Base-by-base conservation (phyloP, 2,329 filamentous ascomycete species). In the Colletotrichum aenigma region DNA sequence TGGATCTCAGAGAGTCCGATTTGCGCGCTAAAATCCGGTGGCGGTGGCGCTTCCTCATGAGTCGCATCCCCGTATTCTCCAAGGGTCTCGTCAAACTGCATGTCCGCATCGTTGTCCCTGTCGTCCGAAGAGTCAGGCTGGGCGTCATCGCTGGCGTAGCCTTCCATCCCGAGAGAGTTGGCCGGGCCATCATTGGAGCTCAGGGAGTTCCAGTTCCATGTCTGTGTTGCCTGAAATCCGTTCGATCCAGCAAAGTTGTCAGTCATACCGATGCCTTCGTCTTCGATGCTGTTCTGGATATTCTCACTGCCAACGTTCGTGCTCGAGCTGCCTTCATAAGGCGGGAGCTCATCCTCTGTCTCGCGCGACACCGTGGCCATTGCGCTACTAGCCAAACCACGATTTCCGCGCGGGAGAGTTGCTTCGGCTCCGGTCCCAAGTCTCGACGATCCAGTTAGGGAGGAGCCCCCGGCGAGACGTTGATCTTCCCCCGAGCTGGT, bases 361-460 rank as follows among this genome's bases (percentile, higher is more conserved):
- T 74, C 68, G 26, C 76, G 79, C n/a, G 78, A 66, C 24, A 79
- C 77, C 62, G 79, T 78, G 67, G 81, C 81, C 70, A 81, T 79
- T 21, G 79, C 81, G 78, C 81, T 82, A 78, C 81, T 87, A 85
- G 82, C 87, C 85, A 86, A 90, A 90, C 91, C 90, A 92, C 83
- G 90, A 89, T 86, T 90, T 89, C 84, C 90, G 87, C 83, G 89
- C 89, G 83, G 93, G 92, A 85, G 93, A 94, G 85, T 91, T 93
- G 89, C 94, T 95, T 86, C 94, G 91, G 89, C 93, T 95, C 89
- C 92, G 90, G 85, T 90, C 90, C 91, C 95, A 91, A 91, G 94
- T 94, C 94, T 95, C 95, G 94, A 95, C 93, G 93, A 96, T 91
- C 95, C 95, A 96, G 88, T 93, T 89, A 88, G 93, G 93, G 93